Percentiles rank a stretch among this genome's conserved stretches.
Evolutionary conservation across 371 early-diverging fungal genomes (phyloP).

Genomic region (Globomyces sp.): DNA sequence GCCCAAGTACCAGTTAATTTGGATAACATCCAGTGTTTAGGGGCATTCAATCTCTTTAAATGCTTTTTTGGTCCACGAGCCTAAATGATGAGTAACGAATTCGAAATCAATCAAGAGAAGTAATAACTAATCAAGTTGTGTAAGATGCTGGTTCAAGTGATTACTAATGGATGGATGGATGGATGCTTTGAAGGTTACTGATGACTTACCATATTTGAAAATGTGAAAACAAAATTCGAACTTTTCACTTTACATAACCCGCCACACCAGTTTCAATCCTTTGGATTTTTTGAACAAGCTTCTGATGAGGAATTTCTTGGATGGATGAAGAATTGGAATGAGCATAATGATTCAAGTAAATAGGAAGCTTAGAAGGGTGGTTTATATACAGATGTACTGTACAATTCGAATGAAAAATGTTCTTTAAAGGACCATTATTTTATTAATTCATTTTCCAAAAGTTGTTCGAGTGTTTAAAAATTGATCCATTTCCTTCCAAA

Average conservation of each 20-base stretch:
- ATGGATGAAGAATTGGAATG: too few relatives aligned
- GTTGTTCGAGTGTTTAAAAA: neutral
- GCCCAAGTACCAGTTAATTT: slow-evolving; percentile 98
- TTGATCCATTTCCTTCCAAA: slow-evolving; percentile 19
- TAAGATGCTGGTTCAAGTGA: too few relatives aligned
- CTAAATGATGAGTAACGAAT: slow-evolving; percentile 41
- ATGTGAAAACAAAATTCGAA: neutral
- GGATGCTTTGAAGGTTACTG: neutral
- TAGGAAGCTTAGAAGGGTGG: neutral
- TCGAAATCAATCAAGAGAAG: neutral
- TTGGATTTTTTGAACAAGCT: too few relatives aligned
- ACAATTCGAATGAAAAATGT: neutral
- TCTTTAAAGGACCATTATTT: neutral
- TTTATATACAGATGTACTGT: neutral
- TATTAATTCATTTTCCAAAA: neutral
- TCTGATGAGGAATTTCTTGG: too few relatives aligned
- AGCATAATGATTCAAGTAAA: too few relatives aligned
- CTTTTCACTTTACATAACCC: neutral
- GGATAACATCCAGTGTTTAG: slow-evolving; percentile 99
- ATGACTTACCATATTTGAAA: slow-evolving; percentile 8
- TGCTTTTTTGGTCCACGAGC: slow-evolving; percentile 99
- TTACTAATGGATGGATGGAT: too few relatives aligned
- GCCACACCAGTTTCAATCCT: too few relatives aligned
- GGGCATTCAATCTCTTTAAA: slow-evolving; percentile 99
- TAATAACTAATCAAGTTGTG: too few relatives aligned